phyloP scores from a whole-genome alignment of 2,329 filamentous ascomycete genomes.

The Epichloe aotearoae region DNA sequence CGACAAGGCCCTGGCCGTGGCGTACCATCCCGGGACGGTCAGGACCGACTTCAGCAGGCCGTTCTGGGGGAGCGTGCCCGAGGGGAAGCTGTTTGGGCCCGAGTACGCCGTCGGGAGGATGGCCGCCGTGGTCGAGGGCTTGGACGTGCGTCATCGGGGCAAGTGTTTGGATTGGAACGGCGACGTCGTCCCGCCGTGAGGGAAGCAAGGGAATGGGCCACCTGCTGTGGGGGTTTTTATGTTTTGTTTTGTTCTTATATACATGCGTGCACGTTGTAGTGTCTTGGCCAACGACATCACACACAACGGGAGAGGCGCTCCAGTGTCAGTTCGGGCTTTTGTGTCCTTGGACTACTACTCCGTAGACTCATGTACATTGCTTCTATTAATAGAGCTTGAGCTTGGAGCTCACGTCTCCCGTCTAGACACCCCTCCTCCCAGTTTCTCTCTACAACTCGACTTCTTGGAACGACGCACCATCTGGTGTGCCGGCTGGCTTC shows the following conservation, averaged over 20 bases:
- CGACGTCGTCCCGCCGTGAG: conserved; percentile 45
- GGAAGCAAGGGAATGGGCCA: not conserved
- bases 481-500: conserved; percentile 34
- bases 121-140: conserved; percentile 41
- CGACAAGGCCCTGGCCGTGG: conserved; percentile 52
- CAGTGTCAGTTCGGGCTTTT: not conserved
- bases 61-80: conserved; percentile 54
- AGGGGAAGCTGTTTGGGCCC: conserved; percentile 50
- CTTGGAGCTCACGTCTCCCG: not conserved
- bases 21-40: conserved; percentile 71
- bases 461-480: conserved; percentile 50
- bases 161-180: conserved; percentile 59
- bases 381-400: not conserved
- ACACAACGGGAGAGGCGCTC: no score
- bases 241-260: no score
- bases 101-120: conserved; percentile 54
- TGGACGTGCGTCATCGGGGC: conserved; percentile 40
- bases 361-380: not conserved
- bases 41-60: conserved; percentile 58
- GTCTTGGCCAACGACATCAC: no score
- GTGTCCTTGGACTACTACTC: not conserved
- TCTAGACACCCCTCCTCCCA: not conserved
- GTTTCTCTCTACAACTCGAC: conserved; percentile 38
- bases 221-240: no score
- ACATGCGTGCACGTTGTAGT: no score